Evolutionary conservation across 352 stramenopile genomes (phyloP).

Genomic region (Globisporangium lucens): DNA sequence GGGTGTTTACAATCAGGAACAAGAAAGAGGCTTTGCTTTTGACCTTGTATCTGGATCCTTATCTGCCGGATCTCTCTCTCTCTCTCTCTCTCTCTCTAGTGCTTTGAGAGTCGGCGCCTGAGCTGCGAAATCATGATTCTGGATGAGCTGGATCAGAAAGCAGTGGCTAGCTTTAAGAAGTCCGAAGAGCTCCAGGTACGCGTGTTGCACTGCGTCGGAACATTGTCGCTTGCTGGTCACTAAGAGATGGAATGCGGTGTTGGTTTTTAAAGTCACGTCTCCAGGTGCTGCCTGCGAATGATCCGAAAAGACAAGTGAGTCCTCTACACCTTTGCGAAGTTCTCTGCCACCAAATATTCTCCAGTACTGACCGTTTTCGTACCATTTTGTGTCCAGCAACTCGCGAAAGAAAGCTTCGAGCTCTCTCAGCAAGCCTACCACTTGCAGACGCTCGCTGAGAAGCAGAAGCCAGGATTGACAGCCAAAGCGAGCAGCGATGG

Average conservation of each 20-base stretch:
- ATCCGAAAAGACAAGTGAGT: constrained; percentile 5
- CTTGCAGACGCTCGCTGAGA: constrained; percentile 40
- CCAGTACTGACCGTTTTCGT: background rate
- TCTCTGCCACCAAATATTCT: background rate
- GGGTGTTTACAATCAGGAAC: background rate
- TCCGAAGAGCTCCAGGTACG: constrained; percentile 32
- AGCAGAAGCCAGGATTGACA: background rate
- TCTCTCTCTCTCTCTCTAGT: constrained; percentile 1
- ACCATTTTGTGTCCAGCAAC: constrained; percentile 19
- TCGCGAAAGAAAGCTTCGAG: constrained; percentile 35
- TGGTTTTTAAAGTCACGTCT: constrained; percentile 7
- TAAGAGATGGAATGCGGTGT: background rate
- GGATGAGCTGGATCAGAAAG: constrained; percentile 25
- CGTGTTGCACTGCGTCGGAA: background rate
- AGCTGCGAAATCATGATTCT: constrained; percentile 26
- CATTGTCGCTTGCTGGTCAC: background rate
- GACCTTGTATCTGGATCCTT: background rate
- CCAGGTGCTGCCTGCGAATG: constrained; percentile 6
- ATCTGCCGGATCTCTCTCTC: background rate
- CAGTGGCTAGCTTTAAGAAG: constrained; percentile 32
- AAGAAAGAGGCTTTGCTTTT: background rate
- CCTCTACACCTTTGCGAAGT: background rate
- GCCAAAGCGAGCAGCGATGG: background rate
- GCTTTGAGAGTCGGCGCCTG: constrained; percentile 28
- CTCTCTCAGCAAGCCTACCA: constrained; percentile 55